phyloP scores from a whole-genome alignment of 2,329 filamentous ascomycete species.

The Xylaria sp. region DNA sequence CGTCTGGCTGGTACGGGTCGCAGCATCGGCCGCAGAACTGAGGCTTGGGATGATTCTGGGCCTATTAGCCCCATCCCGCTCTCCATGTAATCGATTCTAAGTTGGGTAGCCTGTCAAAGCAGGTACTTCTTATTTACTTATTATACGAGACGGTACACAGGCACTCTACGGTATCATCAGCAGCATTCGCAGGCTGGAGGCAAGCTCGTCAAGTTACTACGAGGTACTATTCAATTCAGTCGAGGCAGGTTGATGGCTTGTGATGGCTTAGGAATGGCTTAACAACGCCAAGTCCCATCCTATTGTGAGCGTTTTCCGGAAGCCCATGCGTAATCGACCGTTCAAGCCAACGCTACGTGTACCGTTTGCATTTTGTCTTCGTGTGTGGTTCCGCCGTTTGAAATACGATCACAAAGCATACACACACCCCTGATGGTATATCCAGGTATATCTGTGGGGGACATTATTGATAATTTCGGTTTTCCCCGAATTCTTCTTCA shows the following conservation, averaged over 20 bases:
- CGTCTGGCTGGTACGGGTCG: conserved; percentile 42
- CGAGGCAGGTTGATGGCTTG: not conserved
- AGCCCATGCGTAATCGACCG: not conserved
- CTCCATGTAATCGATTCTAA: too few relatives aligned
- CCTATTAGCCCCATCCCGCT: conserved; percentile 24
- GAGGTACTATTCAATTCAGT: not conserved
- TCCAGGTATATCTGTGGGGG: conserved; percentile 11
- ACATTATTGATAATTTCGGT: conserved; percentile 20
- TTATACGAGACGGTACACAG: too few relatives aligned
- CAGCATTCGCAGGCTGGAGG: too few relatives aligned
- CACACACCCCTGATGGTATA: not conserved
- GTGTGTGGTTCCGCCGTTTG: not conserved
- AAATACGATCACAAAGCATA: not conserved
- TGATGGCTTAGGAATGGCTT: too few relatives aligned
- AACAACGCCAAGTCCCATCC: too few relatives aligned
- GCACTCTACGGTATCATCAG: too few relatives aligned
- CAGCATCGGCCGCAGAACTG: conserved; percentile 44
- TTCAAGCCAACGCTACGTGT: not conserved
- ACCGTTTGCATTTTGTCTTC: not conserved
- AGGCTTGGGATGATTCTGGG: conserved; percentile 39
- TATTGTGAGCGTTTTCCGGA: too few relatives aligned
- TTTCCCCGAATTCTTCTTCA: conserved; percentile 16
- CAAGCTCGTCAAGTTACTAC: too few relatives aligned
- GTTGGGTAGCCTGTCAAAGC: too few relatives aligned
- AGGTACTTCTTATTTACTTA: not conserved